phyloP scores from a whole-genome alignment of 2,329 filamentous ascomycete genomes.

The Sphaerulina musiva region DNA sequence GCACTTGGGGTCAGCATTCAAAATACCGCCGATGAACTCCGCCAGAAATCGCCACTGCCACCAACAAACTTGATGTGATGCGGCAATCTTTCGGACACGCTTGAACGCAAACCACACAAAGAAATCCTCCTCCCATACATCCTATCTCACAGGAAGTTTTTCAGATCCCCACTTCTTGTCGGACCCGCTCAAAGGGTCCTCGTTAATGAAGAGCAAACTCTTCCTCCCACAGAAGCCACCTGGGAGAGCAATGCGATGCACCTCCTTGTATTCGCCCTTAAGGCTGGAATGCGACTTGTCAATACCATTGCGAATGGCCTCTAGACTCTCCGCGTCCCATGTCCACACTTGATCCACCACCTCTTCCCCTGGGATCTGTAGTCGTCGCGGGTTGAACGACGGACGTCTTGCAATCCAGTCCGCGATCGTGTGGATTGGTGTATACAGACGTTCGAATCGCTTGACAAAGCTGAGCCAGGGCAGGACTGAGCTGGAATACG shows the following conservation, averaged over 20 bases:
- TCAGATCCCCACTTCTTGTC: constrained; percentile 15
- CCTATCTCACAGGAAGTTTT: constrained; percentile 4
- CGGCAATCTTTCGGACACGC: neutral
- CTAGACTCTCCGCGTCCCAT: constrained; percentile 33
- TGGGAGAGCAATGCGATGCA: constrained; percentile 14
- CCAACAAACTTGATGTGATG: neutral
- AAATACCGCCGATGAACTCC: neutral
- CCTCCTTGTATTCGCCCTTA: constrained; percentile 11
- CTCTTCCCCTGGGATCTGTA: constrained; percentile 52
- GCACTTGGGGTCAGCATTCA: constrained; percentile 9
- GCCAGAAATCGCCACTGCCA: neutral
- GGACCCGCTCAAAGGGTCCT: constrained; percentile 10
- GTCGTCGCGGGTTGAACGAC: constrained; percentile 53
- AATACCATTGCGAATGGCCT: constrained; percentile 14
- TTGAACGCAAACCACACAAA: constrained; percentile 4
- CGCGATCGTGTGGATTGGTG: constrained; percentile 52
- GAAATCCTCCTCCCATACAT: neutral
- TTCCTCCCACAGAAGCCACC: constrained; percentile 21
- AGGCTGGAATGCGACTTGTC: constrained; percentile 1
- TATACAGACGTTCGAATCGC: constrained; percentile 61
- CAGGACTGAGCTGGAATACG: constrained; percentile 55
- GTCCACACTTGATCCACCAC: constrained; percentile 51
- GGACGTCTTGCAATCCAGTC: constrained; percentile 52
- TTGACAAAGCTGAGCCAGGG: constrained; percentile 54
- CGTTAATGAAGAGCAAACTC: constrained; percentile 19